Percentiles rank a stretch among this genome's conserved stretches.
Conservation (phyloP, 75 land plant species). For the Pinus tabuliformis region DNA sequence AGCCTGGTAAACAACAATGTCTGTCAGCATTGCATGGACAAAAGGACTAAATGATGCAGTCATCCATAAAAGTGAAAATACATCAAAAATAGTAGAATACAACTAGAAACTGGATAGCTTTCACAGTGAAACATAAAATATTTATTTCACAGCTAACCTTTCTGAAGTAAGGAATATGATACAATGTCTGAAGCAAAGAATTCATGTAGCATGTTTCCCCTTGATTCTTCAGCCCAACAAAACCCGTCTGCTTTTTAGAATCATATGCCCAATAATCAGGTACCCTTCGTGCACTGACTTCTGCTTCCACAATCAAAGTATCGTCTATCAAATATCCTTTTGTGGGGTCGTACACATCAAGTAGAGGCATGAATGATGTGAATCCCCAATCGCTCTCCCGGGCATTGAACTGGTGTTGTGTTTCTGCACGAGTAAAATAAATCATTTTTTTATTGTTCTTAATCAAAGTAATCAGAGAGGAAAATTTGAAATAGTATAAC, state of each 20-base stretch:
- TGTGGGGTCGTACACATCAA: constrained; percentile 81
- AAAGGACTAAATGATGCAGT: too few species aligned
- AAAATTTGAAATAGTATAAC: not conserved
- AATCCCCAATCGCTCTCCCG: constrained; percentile 99
- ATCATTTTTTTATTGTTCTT: not conserved
- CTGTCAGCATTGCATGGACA: too few species aligned
- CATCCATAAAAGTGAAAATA: too few species aligned
- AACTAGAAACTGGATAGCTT: not conserved
- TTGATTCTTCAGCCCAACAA: constrained; percentile 95
- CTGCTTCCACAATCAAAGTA: constrained; percentile 73
- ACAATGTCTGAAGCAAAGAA: constrained; percentile 82
- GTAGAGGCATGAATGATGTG: constrained; percentile 91
- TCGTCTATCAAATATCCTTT: constrained; percentile 87
- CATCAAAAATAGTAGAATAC: not conserved
- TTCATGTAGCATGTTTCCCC: constrained; percentile 98
- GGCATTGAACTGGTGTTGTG: constrained; percentile 91
- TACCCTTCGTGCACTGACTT: constrained; percentile 66
- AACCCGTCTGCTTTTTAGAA: constrained; percentile 93
- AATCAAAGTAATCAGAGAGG: not conserved
- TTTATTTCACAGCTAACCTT: constrained; percentile 44
- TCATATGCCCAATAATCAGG: constrained; percentile 93
- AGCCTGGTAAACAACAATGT: constrained; percentile 10
- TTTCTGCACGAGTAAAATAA: constrained; percentile 46
- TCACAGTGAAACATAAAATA: too few species aligned
- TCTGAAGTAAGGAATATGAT: constrained; percentile 92